A percentile compares a stretch with the other conserved stretches of the same genome.
Conservation (phyloP, 2,329 filamentous ascomycete species). For the Paraphaeosphaeria minitans region DNA sequence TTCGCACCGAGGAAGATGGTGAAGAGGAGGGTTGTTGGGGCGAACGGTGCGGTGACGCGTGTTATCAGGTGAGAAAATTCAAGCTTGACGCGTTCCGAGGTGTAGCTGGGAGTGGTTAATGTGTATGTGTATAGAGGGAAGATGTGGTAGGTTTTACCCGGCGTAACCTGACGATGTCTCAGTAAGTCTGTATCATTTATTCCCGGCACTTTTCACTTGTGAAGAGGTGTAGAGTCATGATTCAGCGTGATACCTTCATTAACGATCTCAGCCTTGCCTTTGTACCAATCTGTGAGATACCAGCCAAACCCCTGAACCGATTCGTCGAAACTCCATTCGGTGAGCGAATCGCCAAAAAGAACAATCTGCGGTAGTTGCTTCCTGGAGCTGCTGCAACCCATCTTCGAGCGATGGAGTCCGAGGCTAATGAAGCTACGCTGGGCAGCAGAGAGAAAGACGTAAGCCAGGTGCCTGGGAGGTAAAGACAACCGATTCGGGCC, state of each 20-base stretch:
- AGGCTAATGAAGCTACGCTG: background rate
- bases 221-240: no score
- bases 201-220: background rate
- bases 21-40: conserved; percentile 42
- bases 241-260: conserved; percentile 32
- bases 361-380: conserved; percentile 31
- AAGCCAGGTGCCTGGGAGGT: background rate
- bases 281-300: conserved; percentile 32
- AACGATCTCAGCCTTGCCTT: conserved; percentile 31
- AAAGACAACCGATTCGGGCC: background rate
- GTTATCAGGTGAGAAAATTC: conserved; percentile 34
- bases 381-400: background rate
- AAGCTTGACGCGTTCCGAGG: conserved; percentile 27
- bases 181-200: background rate
- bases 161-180: background rate
- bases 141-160: background rate
- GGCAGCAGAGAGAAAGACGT: background rate
- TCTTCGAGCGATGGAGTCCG: background rate
- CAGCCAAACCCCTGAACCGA: conserved; percentile 36
- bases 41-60: conserved; percentile 21
- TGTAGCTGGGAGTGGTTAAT: conserved; percentile 29
- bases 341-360: conserved; percentile 45
- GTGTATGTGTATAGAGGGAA: background rate
- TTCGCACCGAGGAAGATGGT: conserved; percentile 50
- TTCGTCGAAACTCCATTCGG: conserved; percentile 38